Base-by-base conservation (phyloP, 495 filamentous ascomycete species). In the Cladorrhinum samala region DNA sequence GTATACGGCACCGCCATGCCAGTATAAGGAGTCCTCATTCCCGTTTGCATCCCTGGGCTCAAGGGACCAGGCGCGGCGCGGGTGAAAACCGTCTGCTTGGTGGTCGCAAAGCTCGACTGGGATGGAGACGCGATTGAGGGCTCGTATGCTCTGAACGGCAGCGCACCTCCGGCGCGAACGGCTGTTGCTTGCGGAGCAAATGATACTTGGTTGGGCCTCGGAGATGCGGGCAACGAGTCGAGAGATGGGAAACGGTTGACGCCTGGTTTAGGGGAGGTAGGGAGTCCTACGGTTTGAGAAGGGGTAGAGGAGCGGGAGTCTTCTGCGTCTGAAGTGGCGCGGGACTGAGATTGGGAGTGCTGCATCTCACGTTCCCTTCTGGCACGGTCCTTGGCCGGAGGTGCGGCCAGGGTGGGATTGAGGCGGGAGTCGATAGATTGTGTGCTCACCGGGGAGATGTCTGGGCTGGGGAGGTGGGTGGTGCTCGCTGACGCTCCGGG, bases 51-150 rank as follows among this genome's bases (percentile, higher is more conserved):
- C 0, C 59, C 57, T 0, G 71, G 72, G 2, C 73, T 74, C 19
- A 74, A 65, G 33, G 86, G 79, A 0, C 63, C 62, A 18, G 46
- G 30, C 0, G 45, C 51, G 3, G 79, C 77, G 3, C 88, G 76
- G 55, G 92, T 89, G 17, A 91, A 75, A 5, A 89, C 82, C 0
- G 88, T 91, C 14, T 87, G 87, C 72, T 89, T 91, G 49, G 86
- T 89, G 5, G 76, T 77, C 20, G 72, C 67, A 46, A 36, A 57
- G 39, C 51, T 54, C 17, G 62, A 46, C 9, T 60, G 53, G 3
- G 74, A 73, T 1, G 77, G 74, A 50, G 72, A 74, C 16, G 76
- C 66, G 2, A 77, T 58, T 19, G 82, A 25, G 55, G 84, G 74
- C 69, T 88, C 72, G 68, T 79, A 79, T 6, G 74, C 74, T 46